Evolutionary conservation across 208 protist species (phyloP).

Genomic region (Plasmodiophora brassicae): DNA sequence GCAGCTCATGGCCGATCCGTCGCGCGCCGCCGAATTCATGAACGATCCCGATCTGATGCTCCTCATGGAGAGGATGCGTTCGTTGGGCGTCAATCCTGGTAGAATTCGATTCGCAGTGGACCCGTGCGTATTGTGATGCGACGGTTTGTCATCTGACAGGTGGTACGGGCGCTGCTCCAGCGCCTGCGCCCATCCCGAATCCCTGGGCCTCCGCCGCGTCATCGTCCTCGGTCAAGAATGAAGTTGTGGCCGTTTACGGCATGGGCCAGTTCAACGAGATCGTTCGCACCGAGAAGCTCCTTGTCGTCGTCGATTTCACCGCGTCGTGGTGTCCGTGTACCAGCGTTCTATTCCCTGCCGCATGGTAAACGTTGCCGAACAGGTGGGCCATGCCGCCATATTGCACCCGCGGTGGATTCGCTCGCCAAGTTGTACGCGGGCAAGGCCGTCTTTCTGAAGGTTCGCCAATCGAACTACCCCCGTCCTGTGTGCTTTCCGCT

Average conservation of each 20-base stretch:
- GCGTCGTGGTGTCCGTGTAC: neutral
- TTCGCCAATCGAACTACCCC: too few species aligned
- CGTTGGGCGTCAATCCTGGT: neutral
- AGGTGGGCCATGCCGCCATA: neutral
- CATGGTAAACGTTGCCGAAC: neutral
- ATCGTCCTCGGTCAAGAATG: neutral
- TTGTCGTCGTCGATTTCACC: slow-evolving; percentile 15
- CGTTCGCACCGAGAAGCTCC: neutral
- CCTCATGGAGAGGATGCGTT: neutral
- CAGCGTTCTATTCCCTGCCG: too few species aligned
- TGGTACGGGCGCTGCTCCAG: too few species aligned
- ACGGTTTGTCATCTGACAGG: too few species aligned
- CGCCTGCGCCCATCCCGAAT: neutral
- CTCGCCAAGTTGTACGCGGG: neutral
- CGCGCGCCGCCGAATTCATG: neutral
- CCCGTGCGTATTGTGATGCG: too few species aligned
- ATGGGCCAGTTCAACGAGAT: neutral
- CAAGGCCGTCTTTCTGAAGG: neutral
- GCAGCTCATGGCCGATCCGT: neutral
- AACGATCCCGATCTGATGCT: neutral
- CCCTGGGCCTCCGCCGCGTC: neutral
- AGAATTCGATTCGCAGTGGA: neutral
- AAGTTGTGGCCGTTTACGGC: neutral
- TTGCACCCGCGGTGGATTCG: neutral
- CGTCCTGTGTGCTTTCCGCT: too few species aligned